phyloP scores from a whole-genome alignment of 345 rosid species.

The Murraya koenigii region DNA sequence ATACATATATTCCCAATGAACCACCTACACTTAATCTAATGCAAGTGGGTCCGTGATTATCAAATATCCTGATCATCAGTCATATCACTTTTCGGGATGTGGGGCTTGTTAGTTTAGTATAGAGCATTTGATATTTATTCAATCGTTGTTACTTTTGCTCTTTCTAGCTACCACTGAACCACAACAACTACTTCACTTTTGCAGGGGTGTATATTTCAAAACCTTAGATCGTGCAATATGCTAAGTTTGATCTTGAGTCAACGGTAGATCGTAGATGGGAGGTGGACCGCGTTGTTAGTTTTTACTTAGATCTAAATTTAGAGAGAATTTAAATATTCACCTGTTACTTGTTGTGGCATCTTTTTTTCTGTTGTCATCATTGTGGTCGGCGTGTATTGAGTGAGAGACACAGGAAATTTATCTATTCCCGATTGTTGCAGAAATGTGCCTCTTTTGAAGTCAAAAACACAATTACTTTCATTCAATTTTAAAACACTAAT shows the following conservation, averaged over 20 bases:
- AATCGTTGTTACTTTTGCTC: not conserved
- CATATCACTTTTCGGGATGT: not conserved
- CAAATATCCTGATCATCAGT: not conserved
- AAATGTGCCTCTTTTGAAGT: not conserved
- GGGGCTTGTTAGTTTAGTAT: not conserved
- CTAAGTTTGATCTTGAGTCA: not conserved
- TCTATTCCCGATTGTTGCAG: not conserved
- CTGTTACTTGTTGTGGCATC: not conserved
- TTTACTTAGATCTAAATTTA: not conserved
- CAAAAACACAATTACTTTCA: not conserved
- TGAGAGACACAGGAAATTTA: not conserved
- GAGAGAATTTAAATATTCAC: not conserved
- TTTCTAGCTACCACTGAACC: slow-evolving; percentile 9
- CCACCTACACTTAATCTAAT: not conserved
- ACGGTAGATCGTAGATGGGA: not conserved
- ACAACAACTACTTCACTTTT: not conserved
- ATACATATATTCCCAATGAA: not conserved
- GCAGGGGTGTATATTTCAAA: too few relatives aligned
- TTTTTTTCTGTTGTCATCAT: not conserved
- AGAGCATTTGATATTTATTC: too few relatives aligned
- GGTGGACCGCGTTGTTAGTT: not conserved
- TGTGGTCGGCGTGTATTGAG: not conserved
- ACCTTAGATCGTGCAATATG: not conserved
- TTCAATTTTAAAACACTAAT: too few relatives aligned
- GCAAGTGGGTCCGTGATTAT: not conserved